These are phyloP conservation scores for Wallemia hederae DNA, from an alignment of 1,284 basidiomycete genomes.

Conservation along the genomic window DNA sequence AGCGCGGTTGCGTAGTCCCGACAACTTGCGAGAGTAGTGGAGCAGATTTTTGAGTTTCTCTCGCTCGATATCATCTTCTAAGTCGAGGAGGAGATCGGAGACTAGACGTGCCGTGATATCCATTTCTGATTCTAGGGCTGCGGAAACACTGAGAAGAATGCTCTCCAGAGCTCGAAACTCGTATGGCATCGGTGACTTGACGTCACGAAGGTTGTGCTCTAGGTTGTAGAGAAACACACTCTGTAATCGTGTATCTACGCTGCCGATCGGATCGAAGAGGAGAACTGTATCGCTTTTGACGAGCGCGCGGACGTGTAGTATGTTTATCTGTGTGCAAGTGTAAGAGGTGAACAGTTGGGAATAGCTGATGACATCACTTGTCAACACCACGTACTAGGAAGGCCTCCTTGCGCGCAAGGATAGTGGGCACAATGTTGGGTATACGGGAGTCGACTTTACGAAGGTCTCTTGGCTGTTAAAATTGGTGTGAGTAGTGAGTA, in stretches of 20 bases:
- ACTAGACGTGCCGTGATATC: conserved; percentile 63
- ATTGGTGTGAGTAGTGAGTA: not conserved
- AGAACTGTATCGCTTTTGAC: conserved; percentile 78
- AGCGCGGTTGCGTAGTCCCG: conserved; percentile 62
- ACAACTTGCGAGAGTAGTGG: conserved; percentile 60
- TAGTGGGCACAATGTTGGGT: conserved; percentile 79
- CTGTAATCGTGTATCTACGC: conserved; percentile 51
- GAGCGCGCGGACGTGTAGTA: conserved; percentile 74
- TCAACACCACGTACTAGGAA: conserved; percentile 32
- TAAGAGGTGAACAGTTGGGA: not conserved
- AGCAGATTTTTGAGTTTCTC: conserved; percentile 68
- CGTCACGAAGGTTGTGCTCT: conserved; percentile 25
- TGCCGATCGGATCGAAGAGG: conserved; percentile 70
- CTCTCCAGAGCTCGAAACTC: conserved; percentile 43
- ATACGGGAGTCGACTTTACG: conserved; percentile 85
- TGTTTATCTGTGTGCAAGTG: conserved; percentile 33
- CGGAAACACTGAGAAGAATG: conserved; percentile 55
- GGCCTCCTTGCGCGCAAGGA: conserved; percentile 59
- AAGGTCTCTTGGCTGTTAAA: conserved; percentile 56
- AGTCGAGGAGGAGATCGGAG: conserved; percentile 54
- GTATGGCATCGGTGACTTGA: not conserved
- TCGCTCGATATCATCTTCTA: conserved; percentile 75
- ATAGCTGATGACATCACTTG: conserved; percentile 1
- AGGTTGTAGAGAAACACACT: conserved; percentile 65
- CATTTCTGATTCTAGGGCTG: conserved; percentile 76